Evolutionary conservation across 306 rosid genomes (phyloP), one percentile per base, ranked within the genome.

Genomic region (Glycine latifolia): DNA sequence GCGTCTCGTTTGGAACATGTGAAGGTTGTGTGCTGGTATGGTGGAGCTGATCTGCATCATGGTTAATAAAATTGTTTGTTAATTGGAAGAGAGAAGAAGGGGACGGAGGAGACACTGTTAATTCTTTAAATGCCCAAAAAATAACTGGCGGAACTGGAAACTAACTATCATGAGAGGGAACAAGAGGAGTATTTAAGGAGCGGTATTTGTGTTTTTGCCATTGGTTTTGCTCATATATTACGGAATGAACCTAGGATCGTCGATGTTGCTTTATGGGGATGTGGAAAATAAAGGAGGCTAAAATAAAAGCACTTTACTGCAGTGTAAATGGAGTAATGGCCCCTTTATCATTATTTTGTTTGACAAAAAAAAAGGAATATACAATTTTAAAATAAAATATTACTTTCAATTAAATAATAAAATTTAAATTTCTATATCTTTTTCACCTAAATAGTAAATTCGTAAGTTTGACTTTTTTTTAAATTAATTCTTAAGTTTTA

Each of bases 1-100:
- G 0, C 87, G 85, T 49, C 87, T 59, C 3, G 83, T 14, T 17
- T 78, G 94, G 75, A 87, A 91, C 39, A 73, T 66, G 82, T 77
- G 76, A 20, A 80, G 81, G 47, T 86, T 86, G 35, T 89, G 87
- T 17, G 93, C 82, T 0, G 97, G 88, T 8, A 92, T 39, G 3
- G 87, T 83, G 3, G 91, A 87, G 14, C 87, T 85, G 41, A 92
- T 74, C n/a, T 88, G 91, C 96, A 89, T 76, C 80, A 67, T 87
- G 10, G 7, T 58, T 20, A 3, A 49, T 1, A 20, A 10, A 10
- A 26, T 17, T n/a, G 4, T 26, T 26, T 26, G 31, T 26, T 26
- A 26, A 26, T 26, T 2, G 31, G 4, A 59, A 4, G 56, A 43
- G 41, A 41, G 7, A 7, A 60, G 43, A 10, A 60, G 43, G 60